Evolutionary conservation across 768 basidiomycete species (phyloP).

Genomic region (Russula griseocarnosa): DNA sequence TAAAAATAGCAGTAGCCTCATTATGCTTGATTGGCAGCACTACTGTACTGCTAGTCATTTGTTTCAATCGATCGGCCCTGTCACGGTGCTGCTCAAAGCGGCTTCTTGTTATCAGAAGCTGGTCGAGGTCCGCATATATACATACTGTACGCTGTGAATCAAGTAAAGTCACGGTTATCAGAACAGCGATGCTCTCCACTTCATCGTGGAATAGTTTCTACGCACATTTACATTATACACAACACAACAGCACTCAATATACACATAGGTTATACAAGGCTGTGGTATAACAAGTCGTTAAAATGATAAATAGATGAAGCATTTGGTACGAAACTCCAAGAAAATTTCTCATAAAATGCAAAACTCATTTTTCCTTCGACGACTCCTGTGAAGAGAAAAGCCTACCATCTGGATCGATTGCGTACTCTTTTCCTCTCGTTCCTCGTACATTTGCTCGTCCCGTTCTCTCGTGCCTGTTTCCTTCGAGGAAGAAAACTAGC

Average conservation of each 20-base stretch:
- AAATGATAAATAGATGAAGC: too few relatives aligned
- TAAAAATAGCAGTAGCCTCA: too few relatives aligned
- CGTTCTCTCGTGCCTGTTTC: slow-evolving; percentile 58
- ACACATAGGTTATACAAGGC: too few relatives aligned
- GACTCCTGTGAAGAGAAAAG: background rate
- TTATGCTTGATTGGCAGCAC: too few relatives aligned
- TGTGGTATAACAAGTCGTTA: too few relatives aligned
- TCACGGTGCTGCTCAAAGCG: too few relatives aligned
- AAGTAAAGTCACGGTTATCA: too few relatives aligned
- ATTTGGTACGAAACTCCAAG: background rate
- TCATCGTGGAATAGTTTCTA: background rate
- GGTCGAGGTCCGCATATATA: background rate
- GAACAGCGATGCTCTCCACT: background rate
- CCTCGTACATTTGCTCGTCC: slow-evolving; percentile 51
- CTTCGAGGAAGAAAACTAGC: slow-evolving; percentile 50
- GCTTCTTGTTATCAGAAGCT: background rate
- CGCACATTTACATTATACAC: background rate
- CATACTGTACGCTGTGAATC: background rate
- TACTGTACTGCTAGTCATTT: too few relatives aligned
- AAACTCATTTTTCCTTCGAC: background rate
- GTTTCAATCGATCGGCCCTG: too few relatives aligned
- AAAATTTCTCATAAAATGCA: background rate
- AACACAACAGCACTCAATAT: too few relatives aligned
- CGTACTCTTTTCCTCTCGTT: background rate
- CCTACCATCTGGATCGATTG: background rate